Conservation (phyloP, 2,329 filamentous ascomycete genomes). For the Tolypocladium sp. region DNA sequence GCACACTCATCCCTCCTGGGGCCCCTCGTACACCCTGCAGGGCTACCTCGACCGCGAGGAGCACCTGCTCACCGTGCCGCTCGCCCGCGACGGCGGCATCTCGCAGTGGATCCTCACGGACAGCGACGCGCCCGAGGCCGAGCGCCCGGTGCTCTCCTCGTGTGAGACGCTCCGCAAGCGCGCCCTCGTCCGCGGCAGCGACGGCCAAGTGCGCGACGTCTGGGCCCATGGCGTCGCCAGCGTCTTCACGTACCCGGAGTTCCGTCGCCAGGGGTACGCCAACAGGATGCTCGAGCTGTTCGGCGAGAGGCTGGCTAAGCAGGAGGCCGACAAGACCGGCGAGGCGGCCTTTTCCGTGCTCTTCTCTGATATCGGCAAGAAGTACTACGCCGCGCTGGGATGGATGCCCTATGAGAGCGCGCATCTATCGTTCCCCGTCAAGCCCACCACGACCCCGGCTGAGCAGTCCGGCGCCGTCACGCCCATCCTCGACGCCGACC, state of each 20-base stretch:
- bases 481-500: constrained; percentile 48
- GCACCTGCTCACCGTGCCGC: constrained; percentile 46
- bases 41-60: constrained; percentile 52
- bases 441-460: constrained; percentile 14
- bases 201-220: constrained; percentile 36
- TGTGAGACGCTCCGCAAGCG: constrained; percentile 57
- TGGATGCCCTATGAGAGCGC: constrained; percentile 68
- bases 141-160: constrained; percentile 48
- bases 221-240: constrained; percentile 67
- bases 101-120: constrained; percentile 57
- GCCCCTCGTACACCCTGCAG: constrained; percentile 40
- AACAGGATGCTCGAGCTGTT: constrained; percentile 65
- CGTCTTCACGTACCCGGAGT: constrained; percentile 64
- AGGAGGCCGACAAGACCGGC: constrained; percentile 15
- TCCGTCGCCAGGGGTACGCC: constrained; percentile 67
- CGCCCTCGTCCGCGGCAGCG: constrained; percentile 34
- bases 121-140: constrained; percentile 20
- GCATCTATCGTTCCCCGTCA: constrained; percentile 54
- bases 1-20: constrained; percentile 49
- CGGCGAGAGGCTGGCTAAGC: constrained; percentile 27
- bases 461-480: constrained; percentile 16
- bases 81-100: constrained; percentile 49
- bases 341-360: constrained; percentile 61
- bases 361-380: constrained; percentile 79
- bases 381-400: constrained; percentile 68